Conservation (phyloP, 768 basidiomycete species). For the Amanita molliuscula region DNA sequence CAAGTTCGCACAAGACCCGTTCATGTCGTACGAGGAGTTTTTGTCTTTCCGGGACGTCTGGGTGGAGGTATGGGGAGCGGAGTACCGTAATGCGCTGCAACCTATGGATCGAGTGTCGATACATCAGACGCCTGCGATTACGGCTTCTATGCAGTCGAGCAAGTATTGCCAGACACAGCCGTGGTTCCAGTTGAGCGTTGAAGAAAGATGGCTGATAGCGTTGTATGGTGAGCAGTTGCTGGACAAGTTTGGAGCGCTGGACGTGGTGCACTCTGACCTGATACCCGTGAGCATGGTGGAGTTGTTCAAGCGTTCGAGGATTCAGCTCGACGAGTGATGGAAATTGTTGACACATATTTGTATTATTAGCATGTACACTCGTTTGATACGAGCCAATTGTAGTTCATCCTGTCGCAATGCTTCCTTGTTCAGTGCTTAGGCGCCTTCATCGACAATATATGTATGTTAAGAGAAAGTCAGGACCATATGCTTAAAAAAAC, state of each 20-base stretch:
- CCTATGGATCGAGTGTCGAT: background rate
- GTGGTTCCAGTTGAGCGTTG: conserved; percentile 14
- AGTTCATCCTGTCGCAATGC: too few relatives aligned
- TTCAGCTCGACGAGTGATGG: conserved; percentile 21
- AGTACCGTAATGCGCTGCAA: conserved; percentile 8
- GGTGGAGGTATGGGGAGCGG: conserved; percentile 6
- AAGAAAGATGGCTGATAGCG: conserved; percentile 25
- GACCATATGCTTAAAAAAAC: too few relatives aligned
- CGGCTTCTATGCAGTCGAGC: background rate
- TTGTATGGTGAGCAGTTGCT: conserved; percentile 29
- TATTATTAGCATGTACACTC: too few relatives aligned
- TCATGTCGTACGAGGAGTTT: conserved; percentile 11
- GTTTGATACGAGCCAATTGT: too few relatives aligned
- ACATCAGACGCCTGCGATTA: background rate
- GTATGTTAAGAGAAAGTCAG: too few relatives aligned
- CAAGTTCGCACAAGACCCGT: background rate
- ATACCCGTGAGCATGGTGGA: conserved; percentile 33
- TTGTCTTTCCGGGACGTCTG: conserved; percentile 9
- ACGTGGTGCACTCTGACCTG: conserved; percentile 27
- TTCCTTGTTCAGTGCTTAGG: too few relatives aligned
- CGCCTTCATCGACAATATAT: too few relatives aligned
- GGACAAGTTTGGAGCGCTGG: conserved; percentile 27
- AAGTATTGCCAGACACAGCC: conserved; percentile 1
- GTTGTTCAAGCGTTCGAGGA: conserved; percentile 23
- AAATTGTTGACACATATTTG: too few relatives aligned